These are phyloP conservation scores for Dactylorhiza incarnata DNA, from an alignment of 106 monocot genomes.

Conservation along the genomic window DNA sequence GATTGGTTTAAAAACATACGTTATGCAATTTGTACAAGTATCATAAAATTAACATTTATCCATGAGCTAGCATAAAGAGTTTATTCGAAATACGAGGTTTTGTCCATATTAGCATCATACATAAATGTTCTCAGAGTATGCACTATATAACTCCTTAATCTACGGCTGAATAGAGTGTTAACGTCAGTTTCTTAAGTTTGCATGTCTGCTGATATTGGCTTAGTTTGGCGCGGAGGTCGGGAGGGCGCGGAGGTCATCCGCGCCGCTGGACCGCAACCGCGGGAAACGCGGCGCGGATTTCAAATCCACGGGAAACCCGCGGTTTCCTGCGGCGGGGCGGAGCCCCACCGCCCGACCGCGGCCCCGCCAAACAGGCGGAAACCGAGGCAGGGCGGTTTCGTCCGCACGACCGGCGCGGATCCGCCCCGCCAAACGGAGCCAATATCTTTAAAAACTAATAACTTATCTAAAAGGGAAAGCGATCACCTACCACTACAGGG, in stretches of 20 bases:
- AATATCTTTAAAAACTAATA: neutral
- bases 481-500: neutral
- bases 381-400: no score
- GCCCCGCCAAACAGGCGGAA: no score
- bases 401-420: no score
- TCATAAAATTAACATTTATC: neutral
- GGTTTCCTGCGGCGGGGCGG: no score
- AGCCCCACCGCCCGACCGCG: no score
- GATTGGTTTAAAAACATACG: neutral
- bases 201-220: neutral
- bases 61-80: neutral
- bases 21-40: neutral
- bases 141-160: neutral
- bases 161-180: neutral
- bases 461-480: neutral
- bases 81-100: neutral
- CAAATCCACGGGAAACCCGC: no score
- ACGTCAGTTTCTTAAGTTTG: neutral
- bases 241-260: no score
- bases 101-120: neutral
- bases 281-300: no score
- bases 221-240: no score
- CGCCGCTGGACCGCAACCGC: no score
- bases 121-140: neutral
- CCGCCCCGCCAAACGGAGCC: no score